Evolutionary conservation across 805 yeast species (phyloP), one percentile per base, ranked within the genome.

Genomic region (Sporopachydermia quercuum): DNA sequence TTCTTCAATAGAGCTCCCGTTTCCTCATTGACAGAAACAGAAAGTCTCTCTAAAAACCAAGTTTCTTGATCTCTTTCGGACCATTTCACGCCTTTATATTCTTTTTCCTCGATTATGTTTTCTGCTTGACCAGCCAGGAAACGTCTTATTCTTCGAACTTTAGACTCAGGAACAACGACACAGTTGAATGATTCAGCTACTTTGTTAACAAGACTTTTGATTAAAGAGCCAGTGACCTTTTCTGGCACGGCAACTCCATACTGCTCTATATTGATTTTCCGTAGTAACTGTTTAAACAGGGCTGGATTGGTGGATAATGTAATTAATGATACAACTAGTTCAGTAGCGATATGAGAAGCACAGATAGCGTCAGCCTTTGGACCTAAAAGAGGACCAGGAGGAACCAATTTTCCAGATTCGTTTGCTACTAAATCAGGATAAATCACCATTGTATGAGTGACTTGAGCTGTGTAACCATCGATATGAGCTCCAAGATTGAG

Each of bases 81-180:
- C 93, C 93, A 82, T 18, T 71, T 80, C 40, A 87, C 93, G 54
- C 95, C 96, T 60, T 89, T 87, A 62, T 81, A 83, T 48, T 84
- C 95, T 54, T 77, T 72, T 63, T 89, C 98, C 33, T 87, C 89
- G 47, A 86, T 91, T 41, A 86, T 66, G 55, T 86, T 91, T 54
- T 85, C 94, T 43, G 87, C 78, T 66, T 91, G 98, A 40, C 98
- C 98, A 34, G 94, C 94, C 54, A 91, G 72, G 52, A 89, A 91
- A 55, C 97, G 74, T 65, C 95, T 74, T 42, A 87, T 70, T 58
- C 96, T 74, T 63, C 98, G 79, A 35, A 91, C 82, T 56, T 84
- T 78, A 16, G 96, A 83, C 0, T 95, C 94, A 19, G 97, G 97
- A 30, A 83, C 85, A 40, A 91, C 85, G 42, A 68, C 67, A 65